phyloP scores from a whole-genome alignment of 1,139 yeast genomes.

The Saccharomyces hybrid region DNA sequence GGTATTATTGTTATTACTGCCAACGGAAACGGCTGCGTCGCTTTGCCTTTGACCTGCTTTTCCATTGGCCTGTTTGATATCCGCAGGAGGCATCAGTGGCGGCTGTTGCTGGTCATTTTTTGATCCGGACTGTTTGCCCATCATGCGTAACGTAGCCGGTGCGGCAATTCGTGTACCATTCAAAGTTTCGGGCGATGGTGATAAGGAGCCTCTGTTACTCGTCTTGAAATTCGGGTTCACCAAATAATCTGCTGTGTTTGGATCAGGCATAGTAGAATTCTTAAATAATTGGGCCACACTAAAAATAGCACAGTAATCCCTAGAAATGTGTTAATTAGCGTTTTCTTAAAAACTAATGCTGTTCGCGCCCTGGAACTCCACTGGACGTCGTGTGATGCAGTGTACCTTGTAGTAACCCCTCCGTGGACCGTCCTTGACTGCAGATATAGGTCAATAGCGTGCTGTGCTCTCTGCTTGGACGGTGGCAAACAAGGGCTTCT shows the following conservation, averaged over 20 bases:
- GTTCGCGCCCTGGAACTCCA: background rate
- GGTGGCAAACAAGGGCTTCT: background rate
- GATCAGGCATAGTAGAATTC: conserved; percentile 1
- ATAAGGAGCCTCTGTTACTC: conserved; percentile 12
- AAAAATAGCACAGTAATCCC: background rate
- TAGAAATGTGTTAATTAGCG: background rate
- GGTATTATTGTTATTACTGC: conserved; percentile 9
- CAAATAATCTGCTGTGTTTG: conserved; percentile 27
- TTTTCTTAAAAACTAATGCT: background rate
- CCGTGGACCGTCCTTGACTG: background rate
- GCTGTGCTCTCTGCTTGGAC: background rate
- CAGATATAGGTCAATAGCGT: background rate
- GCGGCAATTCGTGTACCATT: conserved; percentile 33
- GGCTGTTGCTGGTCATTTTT: conserved; percentile 29
- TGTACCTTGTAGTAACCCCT: background rate
- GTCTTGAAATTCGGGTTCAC: conserved; percentile 28
- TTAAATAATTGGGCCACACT: background rate
- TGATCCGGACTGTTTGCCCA: conserved; percentile 43
- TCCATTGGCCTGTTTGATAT: conserved; percentile 14
- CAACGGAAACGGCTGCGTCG: background rate
- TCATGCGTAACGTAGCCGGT: conserved; percentile 78
- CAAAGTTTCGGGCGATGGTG: conserved; percentile 1
- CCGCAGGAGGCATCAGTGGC: conserved; percentile 27
- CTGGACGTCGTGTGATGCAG: background rate
- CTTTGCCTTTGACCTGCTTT: background rate